A percentile compares a stretch with the other conserved stretches of the same genome.
These are phyloP conservation scores for Prunus yedoensis DNA, from an alignment of 331 rosid genomes.

Conservation along the genomic window DNA sequence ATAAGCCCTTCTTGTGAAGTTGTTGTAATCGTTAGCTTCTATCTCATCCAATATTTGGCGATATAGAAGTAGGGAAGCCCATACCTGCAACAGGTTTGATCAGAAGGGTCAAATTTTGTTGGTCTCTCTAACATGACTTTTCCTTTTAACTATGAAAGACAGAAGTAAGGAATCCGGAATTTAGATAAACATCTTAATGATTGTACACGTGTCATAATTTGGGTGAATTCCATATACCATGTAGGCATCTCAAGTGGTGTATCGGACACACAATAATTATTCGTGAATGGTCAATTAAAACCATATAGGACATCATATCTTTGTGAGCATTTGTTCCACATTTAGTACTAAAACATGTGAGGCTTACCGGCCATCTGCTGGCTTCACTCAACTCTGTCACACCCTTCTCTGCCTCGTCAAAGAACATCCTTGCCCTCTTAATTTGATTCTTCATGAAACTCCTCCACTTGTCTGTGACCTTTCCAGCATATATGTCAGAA, in stretches of 20 bases:
- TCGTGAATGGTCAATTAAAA: neutral
- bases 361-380: constrained; percentile 83
- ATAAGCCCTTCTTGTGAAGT: constrained; percentile 76
- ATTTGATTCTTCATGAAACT: constrained; percentile 85
- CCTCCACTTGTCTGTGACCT: constrained; percentile 84
- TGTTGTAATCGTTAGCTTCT: constrained; percentile 84
- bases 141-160: neutral
- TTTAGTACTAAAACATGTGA: neutral
- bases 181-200: neutral
- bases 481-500: constrained; percentile 65
- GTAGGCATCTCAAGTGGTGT: too few relatives aligned
- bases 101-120: neutral
- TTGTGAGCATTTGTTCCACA: neutral
- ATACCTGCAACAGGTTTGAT: constrained; percentile 47
- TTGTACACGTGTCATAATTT: too few relatives aligned
- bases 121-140: neutral
- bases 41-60: constrained; percentile 80
- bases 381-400: constrained; percentile 68
- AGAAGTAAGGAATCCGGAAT: too few relatives aligned
- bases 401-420: constrained; percentile 87
- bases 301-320: neutral
- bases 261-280: neutral
- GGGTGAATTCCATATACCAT: too few relatives aligned
- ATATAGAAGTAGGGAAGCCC: constrained; percentile 73
- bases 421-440: constrained; percentile 79